Evolutionary conservation across 345 rosid species (phyloP).

Genomic region (Dovyalis caffra): DNA sequence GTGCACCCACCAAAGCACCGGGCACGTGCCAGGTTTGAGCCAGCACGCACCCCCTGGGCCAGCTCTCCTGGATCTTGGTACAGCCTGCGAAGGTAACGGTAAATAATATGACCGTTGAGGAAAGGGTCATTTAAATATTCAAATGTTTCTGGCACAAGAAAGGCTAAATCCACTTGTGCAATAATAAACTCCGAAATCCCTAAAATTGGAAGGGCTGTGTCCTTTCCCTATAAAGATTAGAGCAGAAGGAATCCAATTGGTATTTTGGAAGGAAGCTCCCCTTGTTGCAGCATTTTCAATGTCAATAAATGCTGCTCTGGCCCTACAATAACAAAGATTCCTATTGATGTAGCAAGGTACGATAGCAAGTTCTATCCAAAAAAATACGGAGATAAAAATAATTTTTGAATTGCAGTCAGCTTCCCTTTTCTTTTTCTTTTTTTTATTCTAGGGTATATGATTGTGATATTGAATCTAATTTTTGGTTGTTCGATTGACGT

Average conservation of each 20-base stretch:
- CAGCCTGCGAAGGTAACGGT: conserved; percentile 39
- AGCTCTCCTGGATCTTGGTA: conserved; percentile 11
- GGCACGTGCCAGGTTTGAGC: conserved; percentile 13
- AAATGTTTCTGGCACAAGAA: background rate
- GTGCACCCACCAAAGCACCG: conserved; percentile 14
- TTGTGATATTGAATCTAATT: too few species aligned
- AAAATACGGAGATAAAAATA: too few species aligned
- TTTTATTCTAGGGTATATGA: too few species aligned
- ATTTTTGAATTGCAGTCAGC: too few species aligned
- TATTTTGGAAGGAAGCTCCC: background rate
- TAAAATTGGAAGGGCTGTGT: background rate
- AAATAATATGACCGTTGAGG: conserved; percentile 41
- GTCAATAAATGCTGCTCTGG: background rate
- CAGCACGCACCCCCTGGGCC: conserved; percentile 20
- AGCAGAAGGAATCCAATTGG: too few species aligned
- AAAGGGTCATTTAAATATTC: conserved; percentile 16
- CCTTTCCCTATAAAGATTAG: background rate
- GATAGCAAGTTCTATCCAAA: too few species aligned
- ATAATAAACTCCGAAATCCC: background rate
- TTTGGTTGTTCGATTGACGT: too few species aligned
- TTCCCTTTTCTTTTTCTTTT: too few species aligned
- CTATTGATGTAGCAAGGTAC: too few species aligned
- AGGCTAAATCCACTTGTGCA: background rate
- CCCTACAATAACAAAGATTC: background rate
- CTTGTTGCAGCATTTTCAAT: conserved; percentile 5